Conservation (phyloP, 2,329 filamentous ascomycete genomes). For the Volutella citrinella region DNA sequence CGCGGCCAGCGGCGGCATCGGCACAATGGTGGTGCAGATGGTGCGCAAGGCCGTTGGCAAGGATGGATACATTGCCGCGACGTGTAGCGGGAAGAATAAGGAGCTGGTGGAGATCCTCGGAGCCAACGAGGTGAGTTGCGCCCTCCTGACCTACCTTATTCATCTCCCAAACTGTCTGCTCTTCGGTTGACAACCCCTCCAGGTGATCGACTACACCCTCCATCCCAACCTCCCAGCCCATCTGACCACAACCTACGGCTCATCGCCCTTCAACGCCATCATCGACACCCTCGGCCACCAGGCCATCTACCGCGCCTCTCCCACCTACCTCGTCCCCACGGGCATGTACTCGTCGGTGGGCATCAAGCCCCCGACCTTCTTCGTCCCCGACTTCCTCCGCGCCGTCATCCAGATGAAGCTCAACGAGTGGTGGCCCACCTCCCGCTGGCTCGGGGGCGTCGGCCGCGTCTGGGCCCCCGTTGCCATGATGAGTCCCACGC, state of each 20-base stretch:
- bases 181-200: neutral
- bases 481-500: constrained; percentile 32
- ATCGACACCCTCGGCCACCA: constrained; percentile 50
- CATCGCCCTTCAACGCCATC: constrained; percentile 39
- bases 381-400: constrained; percentile 26
- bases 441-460: constrained; percentile 33
- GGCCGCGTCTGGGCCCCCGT: constrained; percentile 34
- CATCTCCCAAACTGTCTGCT: too few species aligned
- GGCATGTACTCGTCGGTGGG: constrained; percentile 41
- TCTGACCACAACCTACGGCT: constrained; percentile 30
- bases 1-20: constrained; percentile 50
- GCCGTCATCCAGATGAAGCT: constrained; percentile 33
- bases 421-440: constrained; percentile 37
- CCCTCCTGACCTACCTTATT: constrained; percentile 31
- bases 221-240: constrained; percentile 33
- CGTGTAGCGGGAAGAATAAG: constrained; percentile 46
- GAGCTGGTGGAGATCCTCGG: constrained; percentile 45
- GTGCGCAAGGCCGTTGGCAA: constrained; percentile 34
- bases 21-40: constrained; percentile 45
- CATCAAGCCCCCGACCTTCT: constrained; percentile 33
- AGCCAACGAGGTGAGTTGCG: constrained; percentile 44
- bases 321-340: constrained; percentile 35
- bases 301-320: constrained; percentile 39
- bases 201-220: constrained; percentile 41
- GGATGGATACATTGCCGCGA: constrained; percentile 41